Conservation (phyloP, 345 rosid genomes). For the Gossypium sturtianum region DNA sequence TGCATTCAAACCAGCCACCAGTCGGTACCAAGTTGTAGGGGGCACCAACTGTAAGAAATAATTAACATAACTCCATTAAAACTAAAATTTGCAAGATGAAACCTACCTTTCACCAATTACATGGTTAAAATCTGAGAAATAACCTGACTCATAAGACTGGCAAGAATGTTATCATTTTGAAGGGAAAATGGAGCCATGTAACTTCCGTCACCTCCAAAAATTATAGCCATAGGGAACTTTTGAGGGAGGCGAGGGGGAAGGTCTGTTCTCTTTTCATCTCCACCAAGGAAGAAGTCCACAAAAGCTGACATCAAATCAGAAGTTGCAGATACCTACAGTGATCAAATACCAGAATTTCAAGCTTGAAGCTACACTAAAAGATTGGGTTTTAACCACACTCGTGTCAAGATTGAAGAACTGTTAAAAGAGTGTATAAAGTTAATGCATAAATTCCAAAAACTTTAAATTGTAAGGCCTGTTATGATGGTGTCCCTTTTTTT, state of each 20-base stretch:
- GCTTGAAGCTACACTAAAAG: not conserved
- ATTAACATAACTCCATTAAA: slow-evolving; percentile 10
- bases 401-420: not conserved
- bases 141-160: slow-evolving; percentile 93
- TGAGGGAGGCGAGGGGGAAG: slow-evolving; percentile 79
- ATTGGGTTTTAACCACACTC: not conserved
- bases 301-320: slow-evolving; percentile 94
- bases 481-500: not conserved
- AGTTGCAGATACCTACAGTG: slow-evolving; percentile 83
- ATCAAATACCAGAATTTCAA: slow-evolving; percentile 1
- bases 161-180: slow-evolving; percentile 86
- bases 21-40: slow-evolving; percentile 87
- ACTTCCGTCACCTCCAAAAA: slow-evolving; percentile 98
- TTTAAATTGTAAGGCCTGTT: not conserved
- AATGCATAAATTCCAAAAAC: not conserved
- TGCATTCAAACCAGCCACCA: slow-evolving; percentile 97
- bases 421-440: not conserved
- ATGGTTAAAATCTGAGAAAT: slow-evolving; percentile 8
- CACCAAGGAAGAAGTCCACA: slow-evolving; percentile 97
- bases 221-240: slow-evolving; percentile 71
- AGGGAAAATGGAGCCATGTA: slow-evolving; percentile 94
- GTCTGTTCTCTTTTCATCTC: slow-evolving; percentile 91
- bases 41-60: slow-evolving; percentile 55
- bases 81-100: slow-evolving; percentile 17
- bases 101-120: not conserved